phyloP scores from a whole-genome alignment of 1,139 yeast species.

The Candida tropicalis region DNA sequence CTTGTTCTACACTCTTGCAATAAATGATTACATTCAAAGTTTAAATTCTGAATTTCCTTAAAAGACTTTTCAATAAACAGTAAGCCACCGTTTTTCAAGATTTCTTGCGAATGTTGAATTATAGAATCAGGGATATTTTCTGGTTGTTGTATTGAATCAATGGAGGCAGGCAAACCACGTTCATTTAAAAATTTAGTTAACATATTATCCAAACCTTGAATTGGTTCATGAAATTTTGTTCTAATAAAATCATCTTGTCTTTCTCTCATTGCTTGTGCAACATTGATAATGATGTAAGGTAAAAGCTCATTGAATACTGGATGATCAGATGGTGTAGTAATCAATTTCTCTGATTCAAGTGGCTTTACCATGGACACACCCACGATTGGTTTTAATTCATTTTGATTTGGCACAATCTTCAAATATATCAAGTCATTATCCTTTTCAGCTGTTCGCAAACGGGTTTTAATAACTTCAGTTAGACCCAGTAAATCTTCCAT shows the following conservation, averaged over 20 bases:
- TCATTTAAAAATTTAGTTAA: slow-evolving; percentile 48
- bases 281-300: slow-evolving; percentile 68
- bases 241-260: slow-evolving; percentile 61
- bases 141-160: slow-evolving; percentile 67
- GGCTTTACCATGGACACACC: slow-evolving; percentile 63
- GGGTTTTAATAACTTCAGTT: slow-evolving; percentile 41
- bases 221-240: slow-evolving; percentile 53
- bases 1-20: slow-evolving; percentile 48
- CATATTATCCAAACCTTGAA: slow-evolving; percentile 51
- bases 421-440: slow-evolving; percentile 83
- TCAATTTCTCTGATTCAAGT: slow-evolving; percentile 32
- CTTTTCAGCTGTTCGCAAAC: slow-evolving; percentile 61
- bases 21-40: slow-evolving; percentile 41
- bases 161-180: slow-evolving; percentile 58
- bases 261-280: slow-evolving; percentile 69
- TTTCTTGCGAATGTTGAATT: slow-evolving; percentile 54
- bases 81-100: slow-evolving; percentile 59
- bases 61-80: slow-evolving; percentile 43
- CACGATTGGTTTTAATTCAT: slow-evolving; percentile 44
- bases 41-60: slow-evolving; percentile 46
- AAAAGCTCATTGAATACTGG: slow-evolving; percentile 53
- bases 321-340: slow-evolving; percentile 19
- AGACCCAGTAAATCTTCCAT: slow-evolving; percentile 55
- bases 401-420: slow-evolving; percentile 57
- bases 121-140: slow-evolving; percentile 63